Base-by-base conservation (phyloP, 257 asterid species). In the Thymus quinquecostatus region DNA sequence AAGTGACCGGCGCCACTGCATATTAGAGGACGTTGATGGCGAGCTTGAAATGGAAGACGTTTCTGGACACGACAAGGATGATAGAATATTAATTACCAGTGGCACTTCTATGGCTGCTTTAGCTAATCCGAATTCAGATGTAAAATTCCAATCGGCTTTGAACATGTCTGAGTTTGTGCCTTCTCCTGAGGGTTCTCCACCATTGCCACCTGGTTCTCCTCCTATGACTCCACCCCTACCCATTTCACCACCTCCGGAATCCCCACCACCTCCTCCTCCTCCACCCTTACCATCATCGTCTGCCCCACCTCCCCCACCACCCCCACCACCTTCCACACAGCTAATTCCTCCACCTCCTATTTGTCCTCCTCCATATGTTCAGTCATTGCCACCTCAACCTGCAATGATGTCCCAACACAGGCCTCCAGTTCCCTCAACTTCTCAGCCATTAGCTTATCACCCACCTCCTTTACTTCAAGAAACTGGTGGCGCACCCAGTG, bases 11-110 rank as follows among this genome's bases (percentile, higher is more conserved):
- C 93, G 87, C 60, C 96, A 87, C 80, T 81, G 83, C 83, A 84
- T 91, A 65, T 81, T 94, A 80, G 96, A 94, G 84, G 97, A 94
- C 76, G 99, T 94, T 10, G 97, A 94, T 58, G 97, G 96, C 75
- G 99, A 94, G 87, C 99, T 94, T 69, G 99, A 94, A 79, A 94
- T 94, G 99, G 99, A 94, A 84, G 99, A 94, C 80, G 97, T 88
- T 50, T 89, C 96, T 64, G 97, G 83, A 57, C 85, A 89, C 77
- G 89, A 70, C 54, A 88, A 87, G 82, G 95, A 88, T 77, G 92
- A 84, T 67, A 84, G 74, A 71, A 60, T 58, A 66, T 81, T 77
- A 61, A 70, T 62, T 61, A 57, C 60, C n/a, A 68, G 68, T 77
- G 83, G 41, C 75, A 60, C 64, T 54, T 68, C 61, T 70, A 75